A percentile compares a stretch with the other conserved stretches of the same genome.
Evolutionary conservation across 768 basidiomycete genomes (phyloP).

Genomic region (Leccinum barrowsii): DNA sequence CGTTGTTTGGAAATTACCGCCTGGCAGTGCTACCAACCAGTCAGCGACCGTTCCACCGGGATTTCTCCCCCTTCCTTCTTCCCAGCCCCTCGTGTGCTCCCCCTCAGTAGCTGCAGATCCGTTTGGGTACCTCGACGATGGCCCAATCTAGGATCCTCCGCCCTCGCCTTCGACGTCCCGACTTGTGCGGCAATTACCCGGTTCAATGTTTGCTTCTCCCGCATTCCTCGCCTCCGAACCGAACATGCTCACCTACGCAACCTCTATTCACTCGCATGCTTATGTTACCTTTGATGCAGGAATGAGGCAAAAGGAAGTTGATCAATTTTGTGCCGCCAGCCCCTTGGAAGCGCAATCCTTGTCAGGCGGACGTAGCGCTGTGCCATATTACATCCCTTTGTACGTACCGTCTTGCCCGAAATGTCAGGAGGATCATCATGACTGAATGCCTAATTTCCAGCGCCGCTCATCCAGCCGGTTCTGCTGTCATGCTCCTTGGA

Average conservation of each 20-base stretch:
- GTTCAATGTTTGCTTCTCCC: constrained; percentile 34
- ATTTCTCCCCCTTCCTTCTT: not conserved
- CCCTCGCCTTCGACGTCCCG: constrained; percentile 22
- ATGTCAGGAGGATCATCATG: not conserved
- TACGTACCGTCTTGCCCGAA: constrained; percentile 34
- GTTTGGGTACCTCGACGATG: constrained; percentile 55
- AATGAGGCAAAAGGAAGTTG: constrained; percentile 79
- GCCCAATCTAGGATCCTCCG: constrained; percentile 28
- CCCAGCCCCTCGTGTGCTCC: not conserved
- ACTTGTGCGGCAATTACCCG: constrained; percentile 22
- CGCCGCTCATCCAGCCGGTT: constrained; percentile 76
- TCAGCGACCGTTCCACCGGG: constrained; percentile 16
- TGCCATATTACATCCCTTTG: constrained; percentile 83
- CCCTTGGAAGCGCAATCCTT: constrained; percentile 59
- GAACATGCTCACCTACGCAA: constrained; percentile 45
- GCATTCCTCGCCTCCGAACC: constrained; percentile 34
- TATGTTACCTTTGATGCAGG: constrained; percentile 88
- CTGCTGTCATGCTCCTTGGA: constrained; percentile 77
- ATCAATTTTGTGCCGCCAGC: constrained; percentile 66
- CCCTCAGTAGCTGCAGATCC: constrained; percentile 41
- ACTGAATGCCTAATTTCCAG: constrained; percentile 35
- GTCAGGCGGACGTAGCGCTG: constrained; percentile 45
- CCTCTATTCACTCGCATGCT: constrained; percentile 64
- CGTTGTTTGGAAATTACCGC: not conserved
- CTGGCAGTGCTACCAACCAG: not conserved